Evolutionary conservation across 2,329 filamentous ascomycete genomes (phyloP).

Genomic region (Shiraia sp.): DNA sequence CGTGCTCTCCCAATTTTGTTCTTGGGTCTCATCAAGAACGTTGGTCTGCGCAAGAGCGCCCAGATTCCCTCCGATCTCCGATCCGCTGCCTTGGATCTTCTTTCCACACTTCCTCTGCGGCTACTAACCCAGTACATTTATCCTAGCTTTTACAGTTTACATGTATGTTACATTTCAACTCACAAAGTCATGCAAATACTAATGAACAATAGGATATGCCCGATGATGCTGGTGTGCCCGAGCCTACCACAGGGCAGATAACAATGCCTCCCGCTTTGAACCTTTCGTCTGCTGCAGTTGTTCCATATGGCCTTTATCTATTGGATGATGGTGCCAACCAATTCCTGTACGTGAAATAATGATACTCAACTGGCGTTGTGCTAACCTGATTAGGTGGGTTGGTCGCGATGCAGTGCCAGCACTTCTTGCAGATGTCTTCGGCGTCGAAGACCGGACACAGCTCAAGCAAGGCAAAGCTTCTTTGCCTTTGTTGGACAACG

Average conservation of each 20-base stretch:
- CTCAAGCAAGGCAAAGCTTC: constrained; percentile 89
- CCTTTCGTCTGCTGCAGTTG: constrained; percentile 83
- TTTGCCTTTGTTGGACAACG: constrained; percentile 85
- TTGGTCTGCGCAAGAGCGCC: constrained; percentile 53
- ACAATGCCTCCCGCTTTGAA: constrained; percentile 83
- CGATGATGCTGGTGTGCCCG: constrained; percentile 83
- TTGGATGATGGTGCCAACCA: constrained; percentile 98
- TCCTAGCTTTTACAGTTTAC: constrained; percentile 44
- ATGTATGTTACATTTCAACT: constrained; percentile 18
- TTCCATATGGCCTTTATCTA: constrained; percentile 88
- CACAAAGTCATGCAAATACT: not conserved
- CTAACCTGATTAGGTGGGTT: constrained; percentile 64
- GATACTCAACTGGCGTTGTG: not conserved
- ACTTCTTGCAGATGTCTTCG: constrained; percentile 87
- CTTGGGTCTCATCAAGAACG: constrained; percentile 93
- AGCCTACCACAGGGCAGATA: constrained; percentile 85
- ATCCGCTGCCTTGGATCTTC: constrained; percentile 85
- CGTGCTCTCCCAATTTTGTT: constrained; percentile 87
- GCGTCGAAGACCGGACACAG: constrained; percentile 77
- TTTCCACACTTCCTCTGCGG: constrained; percentile 91
- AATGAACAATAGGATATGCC: constrained; percentile 94
- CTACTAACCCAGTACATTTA: constrained; percentile 89
- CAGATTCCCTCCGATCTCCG: constrained; percentile 67
- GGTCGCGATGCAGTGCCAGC: constrained; percentile 91
- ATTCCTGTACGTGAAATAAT: constrained; percentile 63